Evolutionary conservation across 768 basidiomycete species (phyloP), one percentile per base, ranked within the genome.

Genomic region (Auricularia sp.): DNA sequence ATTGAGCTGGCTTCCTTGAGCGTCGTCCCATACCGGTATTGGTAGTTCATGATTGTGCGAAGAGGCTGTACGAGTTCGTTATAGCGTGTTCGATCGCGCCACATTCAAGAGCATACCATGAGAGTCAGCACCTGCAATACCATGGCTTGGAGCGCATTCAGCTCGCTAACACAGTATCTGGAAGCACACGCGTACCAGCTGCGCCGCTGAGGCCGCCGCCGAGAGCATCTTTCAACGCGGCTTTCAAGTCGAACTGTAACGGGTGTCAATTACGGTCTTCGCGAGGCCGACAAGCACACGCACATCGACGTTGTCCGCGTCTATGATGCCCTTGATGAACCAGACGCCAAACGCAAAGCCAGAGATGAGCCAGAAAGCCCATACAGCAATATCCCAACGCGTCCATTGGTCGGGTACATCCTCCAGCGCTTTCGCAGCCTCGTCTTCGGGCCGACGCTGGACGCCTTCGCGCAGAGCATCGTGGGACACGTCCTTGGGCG

Each of bases 1-100:
- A 45, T 68, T 58, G 44, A 63, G 62, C 64, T 63, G 47, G 67
- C 61, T 11, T 34, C 37, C 5, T 29, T 33, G 3, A 36, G 8
- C 3, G 64, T 21, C 5, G 59, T 39, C 11, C 64, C 63, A 54
- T 62, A 65, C 8, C 88, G 85, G 73, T 94, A 94, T 77, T 94
- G 93, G 72, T 91, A 97, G 79, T 98, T 98, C 96, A 98, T 98
- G 64, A 94, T 82, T 2, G 95, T 97, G n/a, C 93, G 84, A n/a
- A 96, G 75, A 4, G 93, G 94, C 89, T 89, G 63, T 13, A 59
- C 34, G 35, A n/a, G 44, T n/a, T 33, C 13, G 66, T 51, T 66
- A 42, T 8, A 42, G 8, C 39, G 39, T 1, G 39, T 7, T 4
- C 39, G 39, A 42, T 42, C 39, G 65, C 69, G 44, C 65, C 16